A percentile compares a stretch with the other conserved stretches of the same genome.
phyloP scores from a whole-genome alignment of 208 protist genomes.

The Phytomonas sp. region DNA sequence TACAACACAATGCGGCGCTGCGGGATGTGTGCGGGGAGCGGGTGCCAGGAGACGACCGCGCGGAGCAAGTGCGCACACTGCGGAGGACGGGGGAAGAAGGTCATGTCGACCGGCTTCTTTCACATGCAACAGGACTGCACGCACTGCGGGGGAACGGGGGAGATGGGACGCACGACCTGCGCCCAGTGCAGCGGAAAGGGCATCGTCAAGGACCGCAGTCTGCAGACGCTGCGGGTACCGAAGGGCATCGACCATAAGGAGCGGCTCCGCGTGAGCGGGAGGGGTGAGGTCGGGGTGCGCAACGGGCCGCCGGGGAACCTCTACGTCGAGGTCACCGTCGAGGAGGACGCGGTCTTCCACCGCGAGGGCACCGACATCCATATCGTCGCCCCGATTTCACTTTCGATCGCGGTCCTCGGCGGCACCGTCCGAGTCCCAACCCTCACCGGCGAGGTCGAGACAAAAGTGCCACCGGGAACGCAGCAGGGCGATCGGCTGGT shows the following conservation, averaged over 20 bases:
- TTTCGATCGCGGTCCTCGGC: slow-evolving; percentile 76
- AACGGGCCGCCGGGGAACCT: slow-evolving; percentile 84
- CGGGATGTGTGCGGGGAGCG: slow-evolving; percentile 70
- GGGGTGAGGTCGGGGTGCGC: slow-evolving; percentile 82
- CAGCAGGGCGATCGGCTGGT: slow-evolving; percentile 89
- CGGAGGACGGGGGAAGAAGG: slow-evolving; percentile 80
- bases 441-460: slow-evolving; percentile 78
- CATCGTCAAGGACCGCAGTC: slow-evolving; percentile 84
- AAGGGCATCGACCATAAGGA: slow-evolving; percentile 87
- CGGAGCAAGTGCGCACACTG: slow-evolving; percentile 79
- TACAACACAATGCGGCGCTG: slow-evolving; percentile 86
- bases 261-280: slow-evolving; percentile 77
- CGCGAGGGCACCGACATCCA: slow-evolving; percentile 80
- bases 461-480: slow-evolving; percentile 72
- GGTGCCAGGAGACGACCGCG: slow-evolving; percentile 66
- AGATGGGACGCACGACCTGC: slow-evolving; percentile 70
- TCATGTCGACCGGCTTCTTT: slow-evolving; percentile 89
- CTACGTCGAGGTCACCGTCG: slow-evolving; percentile 83
- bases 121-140: slow-evolving; percentile 90
- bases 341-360: slow-evolving; percentile 83
- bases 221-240: slow-evolving; percentile 80
- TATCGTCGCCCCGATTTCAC: slow-evolving; percentile 67
- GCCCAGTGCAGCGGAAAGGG: slow-evolving; percentile 81
- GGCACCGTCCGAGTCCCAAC: slow-evolving; percentile 69
- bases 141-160: slow-evolving; percentile 79